Conservation (phyloP, 1,284 basidiomycete genomes). For the Macrocystidia cucumis region DNA sequence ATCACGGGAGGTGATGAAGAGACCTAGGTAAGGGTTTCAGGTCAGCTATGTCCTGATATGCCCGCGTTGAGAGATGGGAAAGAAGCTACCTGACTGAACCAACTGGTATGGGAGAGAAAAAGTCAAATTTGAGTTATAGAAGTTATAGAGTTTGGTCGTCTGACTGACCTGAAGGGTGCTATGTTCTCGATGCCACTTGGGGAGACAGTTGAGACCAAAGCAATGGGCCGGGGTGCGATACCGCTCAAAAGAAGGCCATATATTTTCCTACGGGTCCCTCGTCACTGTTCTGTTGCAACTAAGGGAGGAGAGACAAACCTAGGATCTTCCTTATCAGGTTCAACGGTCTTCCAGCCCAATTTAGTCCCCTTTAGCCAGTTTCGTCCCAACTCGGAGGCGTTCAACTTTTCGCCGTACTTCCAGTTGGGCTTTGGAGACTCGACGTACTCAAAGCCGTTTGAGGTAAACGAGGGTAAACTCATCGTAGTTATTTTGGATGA, state of each 20-base stretch:
- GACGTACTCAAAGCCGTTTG: slow-evolving; percentile 26
- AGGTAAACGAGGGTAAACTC: too few species aligned
- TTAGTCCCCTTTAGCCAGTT: slow-evolving; percentile 44
- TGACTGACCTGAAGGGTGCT: slow-evolving; percentile 43
- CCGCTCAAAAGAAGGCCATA: slow-evolving; percentile 51
- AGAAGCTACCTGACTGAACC: slow-evolving; percentile 16
- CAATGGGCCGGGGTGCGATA: slow-evolving; percentile 60
- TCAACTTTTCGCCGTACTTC: slow-evolving; percentile 44
- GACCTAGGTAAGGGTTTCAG: slow-evolving; percentile 22
- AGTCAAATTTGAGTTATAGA: too few species aligned
- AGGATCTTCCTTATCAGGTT: slow-evolving; percentile 38
- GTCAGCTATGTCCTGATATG: background rate
- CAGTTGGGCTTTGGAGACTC: slow-evolving; percentile 52
- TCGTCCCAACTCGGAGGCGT: slow-evolving; percentile 36
- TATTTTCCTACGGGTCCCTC: slow-evolving; percentile 19
- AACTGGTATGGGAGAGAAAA: slow-evolving; percentile 9
- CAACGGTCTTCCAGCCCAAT: slow-evolving; percentile 48
- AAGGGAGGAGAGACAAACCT: slow-evolving; percentile 24
- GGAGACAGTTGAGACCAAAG: slow-evolving; percentile 55
- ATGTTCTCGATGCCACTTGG: slow-evolving; percentile 49
- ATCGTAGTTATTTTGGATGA: too few species aligned
- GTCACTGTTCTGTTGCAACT: background rate
- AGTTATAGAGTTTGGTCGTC: background rate
- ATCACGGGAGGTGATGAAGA: slow-evolving; percentile 49
- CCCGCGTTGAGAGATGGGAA: background rate